Base-by-base conservation (phyloP, 1,284 basidiomycete genomes). In the Cryptococcus sp. region DNA sequence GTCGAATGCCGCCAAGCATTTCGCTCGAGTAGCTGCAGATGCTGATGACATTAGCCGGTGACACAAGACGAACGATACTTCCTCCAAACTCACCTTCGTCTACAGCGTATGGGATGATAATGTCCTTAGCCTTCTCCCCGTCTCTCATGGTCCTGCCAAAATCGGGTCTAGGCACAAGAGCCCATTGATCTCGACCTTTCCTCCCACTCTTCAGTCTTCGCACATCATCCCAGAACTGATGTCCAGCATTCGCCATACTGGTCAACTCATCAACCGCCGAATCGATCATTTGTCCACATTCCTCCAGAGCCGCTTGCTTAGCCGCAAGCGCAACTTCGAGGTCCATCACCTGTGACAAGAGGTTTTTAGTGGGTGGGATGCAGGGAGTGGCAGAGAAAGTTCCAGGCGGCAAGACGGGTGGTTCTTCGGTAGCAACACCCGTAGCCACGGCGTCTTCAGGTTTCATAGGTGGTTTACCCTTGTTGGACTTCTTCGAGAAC, bases 41-140 rank as follows among this genome's bases (percentile, higher is more conserved):
- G 70, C 67, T 58, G 56, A 33, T 55, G 23, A 14, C 4, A 44
- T 63, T 50, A 61, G 55, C 37, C 11, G 41, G 14, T 38, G 33
- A 44, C 38, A 23, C n/a, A 11, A 30, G 6, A 46, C 15, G 13
- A 23, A 11, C 34, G 34, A 31, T 7, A 36, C 10, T 7, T 11
- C 4, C 6, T 4, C 14, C 34, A 30, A 3, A 61, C 64, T 59
- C 50, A 71, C 71, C 70, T 59, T 77, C 76, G 56, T 77, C 74
- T 4, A 73, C 59, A 8, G 76, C 74, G 53, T 75, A 77, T 5
- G 74, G 74, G 11, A 77, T 71, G 46, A 76, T 68, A 6, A 76
- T 56, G 57, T 77, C 76, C 49, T 66, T 72, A 1, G 74, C 72
- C 36, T 58, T 64, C 46, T 67, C 65, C 2, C 64, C 62, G 6